Conservation (phyloP, 139 green algal species). For the Eudorina sp. region DNA sequence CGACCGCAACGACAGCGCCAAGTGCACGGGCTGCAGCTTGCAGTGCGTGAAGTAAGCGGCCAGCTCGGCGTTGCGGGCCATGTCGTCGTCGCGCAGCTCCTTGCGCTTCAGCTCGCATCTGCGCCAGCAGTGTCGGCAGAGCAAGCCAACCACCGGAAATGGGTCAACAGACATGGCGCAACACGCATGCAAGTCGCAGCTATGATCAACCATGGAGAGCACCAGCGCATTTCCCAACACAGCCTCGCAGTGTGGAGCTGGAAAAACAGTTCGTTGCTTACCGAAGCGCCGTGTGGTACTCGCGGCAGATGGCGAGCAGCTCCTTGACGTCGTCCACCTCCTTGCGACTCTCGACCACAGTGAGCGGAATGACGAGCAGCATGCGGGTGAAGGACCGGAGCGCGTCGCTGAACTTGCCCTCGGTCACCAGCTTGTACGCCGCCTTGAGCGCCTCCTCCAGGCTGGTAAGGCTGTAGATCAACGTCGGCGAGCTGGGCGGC, state of each 20-base stretch:
- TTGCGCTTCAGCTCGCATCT: conserved; percentile 93
- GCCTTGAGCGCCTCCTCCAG: conserved; percentile 79
- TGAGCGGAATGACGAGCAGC: conserved; percentile 92
- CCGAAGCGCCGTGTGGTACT: conserved; percentile 95
- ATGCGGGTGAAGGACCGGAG: conserved; percentile 87
- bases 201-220: too few relatives aligned
- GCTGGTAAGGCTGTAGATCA: conserved; percentile 82
- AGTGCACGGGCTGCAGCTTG: conserved; percentile 91
- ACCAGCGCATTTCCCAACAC: too few relatives aligned
- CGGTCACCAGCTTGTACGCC: conserved; percentile 95
- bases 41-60: conserved; percentile 99
- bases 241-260: neutral
- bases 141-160: neutral
- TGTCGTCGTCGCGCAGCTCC: conserved; percentile 77
- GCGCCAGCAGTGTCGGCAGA: neutral
- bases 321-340: conserved; percentile 93
- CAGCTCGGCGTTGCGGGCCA: conserved; percentile 89
- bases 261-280: neutral
- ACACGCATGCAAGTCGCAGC: too few relatives aligned
- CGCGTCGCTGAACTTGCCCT: conserved; percentile 98
- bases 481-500: conserved; percentile 75
- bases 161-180: neutral
- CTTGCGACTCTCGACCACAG: conserved; percentile 90
- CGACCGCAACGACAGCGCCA: conserved; percentile 86
- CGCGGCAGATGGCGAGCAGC: conserved; percentile 92